A percentile compares a stretch with the other conserved stretches of the same genome.
These are phyloP conservation scores for Rubia peregrina DNA, from an alignment of 305 asterid genomes.

Conservation along the genomic window DNA sequence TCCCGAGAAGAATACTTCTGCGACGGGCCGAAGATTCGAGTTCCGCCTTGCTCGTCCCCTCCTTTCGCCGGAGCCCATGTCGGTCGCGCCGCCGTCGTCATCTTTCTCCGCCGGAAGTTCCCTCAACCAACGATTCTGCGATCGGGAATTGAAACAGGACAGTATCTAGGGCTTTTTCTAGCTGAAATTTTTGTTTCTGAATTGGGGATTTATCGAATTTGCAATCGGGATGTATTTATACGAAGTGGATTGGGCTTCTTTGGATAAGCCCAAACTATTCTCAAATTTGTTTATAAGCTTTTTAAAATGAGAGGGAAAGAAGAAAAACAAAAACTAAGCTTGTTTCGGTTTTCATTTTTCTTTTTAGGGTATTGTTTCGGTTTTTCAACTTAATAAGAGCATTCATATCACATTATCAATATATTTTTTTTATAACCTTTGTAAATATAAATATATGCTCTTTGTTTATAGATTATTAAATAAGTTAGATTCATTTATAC, in stretches of 20 bases:
- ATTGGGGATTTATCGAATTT: not conserved
- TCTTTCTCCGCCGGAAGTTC: constrained; percentile 6
- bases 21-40: constrained; percentile 88
- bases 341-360: too few species aligned
- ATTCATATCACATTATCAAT: too few species aligned
- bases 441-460: too few species aligned
- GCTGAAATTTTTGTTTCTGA: not conserved
- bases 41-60: constrained; percentile 90
- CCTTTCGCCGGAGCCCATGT: constrained; percentile 99
- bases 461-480: too few species aligned
- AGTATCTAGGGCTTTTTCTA: not conserved
- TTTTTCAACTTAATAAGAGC: too few species aligned
- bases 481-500: too few species aligned
- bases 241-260: not conserved
- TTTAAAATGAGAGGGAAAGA: too few species aligned
- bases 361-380: too few species aligned
- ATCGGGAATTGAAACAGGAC: not conserved
- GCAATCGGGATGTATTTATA: not conserved
- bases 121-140: not conserved
- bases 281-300: not conserved
- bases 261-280: not conserved
- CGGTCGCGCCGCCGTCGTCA: constrained; percentile 98
- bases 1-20: constrained; percentile 94
- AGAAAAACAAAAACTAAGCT: too few species aligned
- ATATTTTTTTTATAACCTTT: too few species aligned